Evolutionary conservation across 345 rosid genomes (phyloP).

Genomic region (Pistacia atlantica): DNA sequence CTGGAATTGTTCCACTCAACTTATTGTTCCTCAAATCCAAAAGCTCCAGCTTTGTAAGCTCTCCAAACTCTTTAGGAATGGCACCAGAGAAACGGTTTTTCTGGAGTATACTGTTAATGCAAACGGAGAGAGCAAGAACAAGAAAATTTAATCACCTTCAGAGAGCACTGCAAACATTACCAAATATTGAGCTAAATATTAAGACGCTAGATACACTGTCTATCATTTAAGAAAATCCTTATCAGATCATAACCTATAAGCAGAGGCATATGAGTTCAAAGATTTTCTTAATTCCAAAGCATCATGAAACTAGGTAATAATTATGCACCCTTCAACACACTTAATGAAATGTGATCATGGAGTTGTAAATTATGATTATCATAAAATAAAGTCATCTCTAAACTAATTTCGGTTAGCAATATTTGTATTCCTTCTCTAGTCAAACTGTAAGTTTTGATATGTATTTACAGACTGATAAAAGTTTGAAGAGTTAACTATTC

Average conservation of each 20-base stretch:
- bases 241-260: not conserved
- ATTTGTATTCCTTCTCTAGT: not conserved
- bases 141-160: slow-evolving; percentile 9
- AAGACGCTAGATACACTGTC: not conserved
- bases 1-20: slow-evolving; percentile 69
- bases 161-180: not conserved
- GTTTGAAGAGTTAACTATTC: not conserved
- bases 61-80: slow-evolving; percentile 72
- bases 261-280: not conserved
- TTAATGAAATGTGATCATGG: not conserved
- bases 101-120: slow-evolving; percentile 44
- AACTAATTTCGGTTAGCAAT: not conserved
- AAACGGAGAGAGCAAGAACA: slow-evolving; percentile 9
- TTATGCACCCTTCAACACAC: not conserved
- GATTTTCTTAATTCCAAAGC: slow-evolving; percentile 5
- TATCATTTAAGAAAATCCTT: not conserved
- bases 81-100: slow-evolving; percentile 62
- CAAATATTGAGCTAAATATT: not conserved
- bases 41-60: slow-evolving; percentile 51
- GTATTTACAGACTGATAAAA: slow-evolving; percentile 1
- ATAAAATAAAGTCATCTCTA: not conserved
- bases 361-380: not conserved
- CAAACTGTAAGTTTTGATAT: not conserved
- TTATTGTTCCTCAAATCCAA: slow-evolving; percentile 77
- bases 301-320: not conserved